phyloP scores from a whole-genome alignment of 2,329 filamentous ascomycete genomes.

The Pseudogymnoascus sp. region DNA sequence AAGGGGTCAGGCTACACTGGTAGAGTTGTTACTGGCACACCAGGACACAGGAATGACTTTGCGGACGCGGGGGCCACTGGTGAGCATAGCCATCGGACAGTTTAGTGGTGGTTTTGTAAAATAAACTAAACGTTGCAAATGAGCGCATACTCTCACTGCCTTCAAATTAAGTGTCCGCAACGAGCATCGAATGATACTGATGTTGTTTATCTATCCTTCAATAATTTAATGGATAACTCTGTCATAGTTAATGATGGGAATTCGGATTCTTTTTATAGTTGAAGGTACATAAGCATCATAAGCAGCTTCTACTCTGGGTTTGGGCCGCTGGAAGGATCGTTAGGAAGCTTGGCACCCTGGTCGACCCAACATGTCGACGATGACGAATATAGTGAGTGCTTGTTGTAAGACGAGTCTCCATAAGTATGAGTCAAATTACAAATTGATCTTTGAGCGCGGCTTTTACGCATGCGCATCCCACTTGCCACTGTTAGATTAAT shows the following conservation, averaged over 20 bases:
- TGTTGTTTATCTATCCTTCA: not conserved
- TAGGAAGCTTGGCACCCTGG: not conserved
- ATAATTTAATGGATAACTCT: not conserved
- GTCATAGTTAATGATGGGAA: not conserved
- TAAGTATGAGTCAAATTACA: not conserved
- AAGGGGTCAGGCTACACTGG: not conserved
- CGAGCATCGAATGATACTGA: not conserved
- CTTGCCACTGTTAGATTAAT: not conserved
- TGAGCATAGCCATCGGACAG: not conserved
- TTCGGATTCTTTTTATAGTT: not conserved
- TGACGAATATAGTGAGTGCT: not conserved
- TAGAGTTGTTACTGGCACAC: conserved; percentile 3
- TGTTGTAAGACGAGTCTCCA: not conserved
- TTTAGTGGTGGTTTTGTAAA: not conserved
- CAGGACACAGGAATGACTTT: not conserved
- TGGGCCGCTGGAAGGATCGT: not conserved
- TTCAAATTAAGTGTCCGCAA: not conserved
- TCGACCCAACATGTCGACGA: not conserved
- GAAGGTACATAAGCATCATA: not conserved
- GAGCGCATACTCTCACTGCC: too few relatives aligned
- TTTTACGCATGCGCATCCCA: not conserved
- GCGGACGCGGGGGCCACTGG: not conserved
- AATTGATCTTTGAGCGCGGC: not conserved
- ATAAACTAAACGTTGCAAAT: too few relatives aligned
- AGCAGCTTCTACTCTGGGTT: not conserved